Evolutionary conservation across 805 yeast genomes (phyloP).

Genomic region (Scheffersomyces amazonensis): DNA sequence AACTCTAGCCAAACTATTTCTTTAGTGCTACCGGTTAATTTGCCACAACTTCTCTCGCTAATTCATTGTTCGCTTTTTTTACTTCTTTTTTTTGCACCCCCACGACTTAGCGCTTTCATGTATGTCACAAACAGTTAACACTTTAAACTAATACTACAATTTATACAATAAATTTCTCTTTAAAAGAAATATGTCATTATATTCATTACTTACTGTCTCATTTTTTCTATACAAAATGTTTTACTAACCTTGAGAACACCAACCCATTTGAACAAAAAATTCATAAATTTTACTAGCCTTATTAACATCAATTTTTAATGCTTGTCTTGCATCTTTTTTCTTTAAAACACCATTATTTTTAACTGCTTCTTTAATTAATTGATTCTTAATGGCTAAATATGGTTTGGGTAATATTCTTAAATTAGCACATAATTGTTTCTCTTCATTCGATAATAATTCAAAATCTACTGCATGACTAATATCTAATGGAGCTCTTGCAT

Average conservation of each 20-base stretch:
- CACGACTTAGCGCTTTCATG: no score
- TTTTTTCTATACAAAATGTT: not conserved
- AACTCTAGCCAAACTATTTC: no score
- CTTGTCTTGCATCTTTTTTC: conserved; percentile 80
- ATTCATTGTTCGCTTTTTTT: no score
- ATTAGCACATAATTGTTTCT: conserved; percentile 78
- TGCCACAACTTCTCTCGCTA: no score
- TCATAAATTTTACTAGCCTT: conserved; percentile 89
- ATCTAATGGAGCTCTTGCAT: conserved; percentile 56
- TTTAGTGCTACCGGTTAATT: no score
- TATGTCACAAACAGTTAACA: no score
- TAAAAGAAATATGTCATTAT: no score
- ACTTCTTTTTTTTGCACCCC: no score
- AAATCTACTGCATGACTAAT: conserved; percentile 79
- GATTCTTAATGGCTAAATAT: conserved; percentile 87
- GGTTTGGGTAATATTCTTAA: conserved; percentile 90
- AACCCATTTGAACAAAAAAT: conserved; percentile 87
- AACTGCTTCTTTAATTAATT: conserved; percentile 80
- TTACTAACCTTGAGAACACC: conserved; percentile 55
- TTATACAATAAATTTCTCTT: no score
- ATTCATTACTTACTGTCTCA: no score
- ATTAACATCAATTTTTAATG: conserved; percentile 78
- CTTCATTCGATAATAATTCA: conserved; percentile 81
- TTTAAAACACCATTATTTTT: conserved; percentile 81
- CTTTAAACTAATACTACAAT: no score